Base-by-base conservation (phyloP, 805 yeast species). In the Candida patagonica region DNA sequence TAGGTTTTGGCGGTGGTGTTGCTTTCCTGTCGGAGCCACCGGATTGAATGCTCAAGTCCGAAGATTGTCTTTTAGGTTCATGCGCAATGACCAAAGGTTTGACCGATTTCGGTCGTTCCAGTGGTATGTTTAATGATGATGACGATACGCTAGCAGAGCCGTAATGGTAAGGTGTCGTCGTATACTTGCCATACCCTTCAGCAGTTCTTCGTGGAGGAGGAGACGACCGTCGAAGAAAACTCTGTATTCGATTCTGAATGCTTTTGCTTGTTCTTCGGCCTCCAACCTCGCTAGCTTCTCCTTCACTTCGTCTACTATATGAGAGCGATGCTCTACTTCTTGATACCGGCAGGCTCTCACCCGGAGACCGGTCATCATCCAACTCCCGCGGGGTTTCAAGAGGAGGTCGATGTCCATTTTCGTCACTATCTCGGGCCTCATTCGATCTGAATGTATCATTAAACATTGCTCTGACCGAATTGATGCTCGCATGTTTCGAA, bases 181-280 rank as follows among this genome's bases (percentile, higher is more conserved):
- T 77, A 54, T 71, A 83, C 54, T 75, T 74, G 6, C 95, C 95
- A 57, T 87, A 86, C 0, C 95, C 95, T 4, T 67, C 59, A 0
- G 95, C 95, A 0, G 89, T 77, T 50, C 73, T 78, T 13, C 61
- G 55, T 0, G 71, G 62, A 2, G 72, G 71, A 9, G 73, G 71
- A 32, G 57, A 52, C 9, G 52, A 48, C 15, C 48, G 38, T 19
- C 56, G 48, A 29, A 61, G 48, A 25, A 58, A 54, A 26, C 48
- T 46, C 24, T 59, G 55, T 20, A 61, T 58, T 23, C 66, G 55
- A 53, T 52, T 57, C 54, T 49, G 68, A 40, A 55, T 59, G 13
- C 27, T 22, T 7, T 20, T 29, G 31, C 31, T 27, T 7, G 30
- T 27, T 6, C 15, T 17, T 26, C 22, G 6, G 17, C 24, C 32